Evolutionary conservation across 1,284 basidiomycete species (phyloP).

Genomic region (Heterobasidion annosum): DNA sequence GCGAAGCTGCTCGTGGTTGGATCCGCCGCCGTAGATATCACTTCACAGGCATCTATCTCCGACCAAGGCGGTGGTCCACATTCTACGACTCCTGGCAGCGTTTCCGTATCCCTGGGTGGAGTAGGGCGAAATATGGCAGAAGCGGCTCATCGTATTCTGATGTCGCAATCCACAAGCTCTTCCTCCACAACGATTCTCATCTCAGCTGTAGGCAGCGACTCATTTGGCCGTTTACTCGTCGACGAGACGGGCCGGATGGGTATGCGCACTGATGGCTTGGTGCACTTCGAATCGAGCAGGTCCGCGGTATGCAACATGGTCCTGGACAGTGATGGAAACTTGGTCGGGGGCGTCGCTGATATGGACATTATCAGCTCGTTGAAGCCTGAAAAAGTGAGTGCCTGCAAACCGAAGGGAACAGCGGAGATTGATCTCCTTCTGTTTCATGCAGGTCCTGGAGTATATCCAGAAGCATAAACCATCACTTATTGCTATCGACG

Average conservation of each 20-base stretch:
- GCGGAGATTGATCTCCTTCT: conserved; percentile 3
- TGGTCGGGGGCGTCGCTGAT: conserved; percentile 85
- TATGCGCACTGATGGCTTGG: conserved; percentile 79
- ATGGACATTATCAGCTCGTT: conserved; percentile 70
- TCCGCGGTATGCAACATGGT: conserved; percentile 85
- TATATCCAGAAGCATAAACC: conserved; percentile 37
- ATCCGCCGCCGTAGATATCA: conserved; percentile 82
- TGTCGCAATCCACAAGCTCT: conserved; percentile 23
- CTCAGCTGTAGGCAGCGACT: conserved; percentile 60
- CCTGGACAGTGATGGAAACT: conserved; percentile 62
- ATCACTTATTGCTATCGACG: conserved; percentile 71
- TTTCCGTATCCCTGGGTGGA: conserved; percentile 76
- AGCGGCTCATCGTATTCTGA: conserved; percentile 62
- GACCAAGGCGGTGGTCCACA: conserved; percentile 24
- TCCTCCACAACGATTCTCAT: conserved; percentile 39
- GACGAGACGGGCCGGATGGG: conserved; percentile 51
- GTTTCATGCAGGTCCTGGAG: conserved; percentile 29
- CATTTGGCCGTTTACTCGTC: conserved; percentile 56
- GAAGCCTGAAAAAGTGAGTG: conserved; percentile 34
- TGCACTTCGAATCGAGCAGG: conserved; percentile 21
- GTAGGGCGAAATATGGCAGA: conserved; percentile 94
- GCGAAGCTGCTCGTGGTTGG: conserved; percentile 64
- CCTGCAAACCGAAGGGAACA: neutral
- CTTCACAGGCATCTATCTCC: conserved; percentile 37
- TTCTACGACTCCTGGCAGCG: conserved; percentile 77